Evolutionary conservation across 2,329 filamentous ascomycete genomes (phyloP).

Genomic region (Colletotrichum kahawae): DNA sequence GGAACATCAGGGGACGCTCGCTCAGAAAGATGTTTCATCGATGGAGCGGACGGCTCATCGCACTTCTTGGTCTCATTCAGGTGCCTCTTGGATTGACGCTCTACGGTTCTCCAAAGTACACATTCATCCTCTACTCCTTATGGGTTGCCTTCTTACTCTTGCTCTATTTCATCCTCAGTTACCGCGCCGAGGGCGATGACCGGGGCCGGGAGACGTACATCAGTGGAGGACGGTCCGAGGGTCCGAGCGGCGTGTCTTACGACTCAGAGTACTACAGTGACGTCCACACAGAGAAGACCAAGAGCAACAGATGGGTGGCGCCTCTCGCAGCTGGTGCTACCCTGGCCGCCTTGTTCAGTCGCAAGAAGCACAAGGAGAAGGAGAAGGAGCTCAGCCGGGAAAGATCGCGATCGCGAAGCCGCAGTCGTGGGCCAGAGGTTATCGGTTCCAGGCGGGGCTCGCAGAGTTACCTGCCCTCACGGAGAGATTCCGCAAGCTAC

Average conservation of each 20-base stretch:
- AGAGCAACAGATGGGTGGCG: slow-evolving; percentile 52
- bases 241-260: slow-evolving; percentile 38
- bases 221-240: slow-evolving; percentile 62
- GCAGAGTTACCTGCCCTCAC: slow-evolving; percentile 61
- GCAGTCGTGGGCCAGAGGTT: slow-evolving; percentile 50
- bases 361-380: slow-evolving; percentile 45
- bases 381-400: slow-evolving; percentile 45
- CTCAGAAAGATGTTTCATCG: slow-evolving; percentile 75
- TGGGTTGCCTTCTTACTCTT: slow-evolving; percentile 77
- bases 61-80: slow-evolving; percentile 83
- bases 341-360: slow-evolving; percentile 49
- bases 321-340: slow-evolving; percentile 60
- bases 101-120: slow-evolving; percentile 84
- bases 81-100: slow-evolving; percentile 88
- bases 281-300: slow-evolving; percentile 42
- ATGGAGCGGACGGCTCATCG: slow-evolving; percentile 81
- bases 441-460: slow-evolving; percentile 58
- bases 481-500: slow-evolving; percentile 61
- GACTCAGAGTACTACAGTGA: slow-evolving; percentile 45
- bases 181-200: slow-evolving; percentile 63
- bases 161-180: slow-evolving; percentile 81
- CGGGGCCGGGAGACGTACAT: slow-evolving; percentile 59
- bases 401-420: slow-evolving; percentile 38
- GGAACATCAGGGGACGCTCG: slow-evolving; percentile 53
- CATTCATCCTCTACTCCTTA: slow-evolving; percentile 86